phyloP scores from a whole-genome alignment of 768 basidiomycete species.

The Kwoniella botswanensis region DNA sequence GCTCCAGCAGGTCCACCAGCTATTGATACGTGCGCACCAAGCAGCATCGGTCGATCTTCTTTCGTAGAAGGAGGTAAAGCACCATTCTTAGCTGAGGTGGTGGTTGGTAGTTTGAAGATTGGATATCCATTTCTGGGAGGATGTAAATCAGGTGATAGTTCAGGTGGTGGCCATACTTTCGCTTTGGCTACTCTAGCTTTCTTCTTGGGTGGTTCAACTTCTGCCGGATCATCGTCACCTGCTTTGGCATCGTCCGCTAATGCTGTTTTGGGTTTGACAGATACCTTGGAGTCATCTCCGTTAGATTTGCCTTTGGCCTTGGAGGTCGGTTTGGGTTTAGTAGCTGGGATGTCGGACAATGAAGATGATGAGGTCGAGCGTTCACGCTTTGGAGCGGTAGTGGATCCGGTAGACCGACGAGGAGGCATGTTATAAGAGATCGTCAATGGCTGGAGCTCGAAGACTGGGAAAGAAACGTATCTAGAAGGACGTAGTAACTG shows the following conservation, averaged over 20 bases:
- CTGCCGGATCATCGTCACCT: constrained; percentile 11
- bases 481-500: background rate
- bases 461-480: no score
- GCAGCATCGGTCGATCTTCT: constrained; percentile 30
- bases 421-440: constrained; percentile 14
- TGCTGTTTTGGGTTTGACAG: constrained; percentile 13
- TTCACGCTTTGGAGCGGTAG: constrained; percentile 21
- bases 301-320: constrained; percentile 4
- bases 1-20: constrained; percentile 80
- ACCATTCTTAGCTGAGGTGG: constrained; percentile 25
- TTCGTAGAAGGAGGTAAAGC: constrained; percentile 17
- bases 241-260: constrained; percentile 11
- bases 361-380: constrained; percentile 24
- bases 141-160: constrained; percentile 41
- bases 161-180: constrained; percentile 46
- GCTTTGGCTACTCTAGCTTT: constrained; percentile 36
- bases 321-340: constrained; percentile 9
- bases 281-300: constrained; percentile 13
- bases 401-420: constrained; percentile 15
- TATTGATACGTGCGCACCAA: constrained; percentile 83
- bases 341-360: constrained; percentile 12
- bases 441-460: background rate
- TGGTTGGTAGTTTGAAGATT: constrained; percentile 28
- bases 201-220: constrained; percentile 30
- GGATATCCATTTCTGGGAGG: constrained; percentile 43